These are phyloP conservation scores for Brassica carinata DNA, from an alignment of 345 rosid genomes.

Conservation along the genomic window DNA sequence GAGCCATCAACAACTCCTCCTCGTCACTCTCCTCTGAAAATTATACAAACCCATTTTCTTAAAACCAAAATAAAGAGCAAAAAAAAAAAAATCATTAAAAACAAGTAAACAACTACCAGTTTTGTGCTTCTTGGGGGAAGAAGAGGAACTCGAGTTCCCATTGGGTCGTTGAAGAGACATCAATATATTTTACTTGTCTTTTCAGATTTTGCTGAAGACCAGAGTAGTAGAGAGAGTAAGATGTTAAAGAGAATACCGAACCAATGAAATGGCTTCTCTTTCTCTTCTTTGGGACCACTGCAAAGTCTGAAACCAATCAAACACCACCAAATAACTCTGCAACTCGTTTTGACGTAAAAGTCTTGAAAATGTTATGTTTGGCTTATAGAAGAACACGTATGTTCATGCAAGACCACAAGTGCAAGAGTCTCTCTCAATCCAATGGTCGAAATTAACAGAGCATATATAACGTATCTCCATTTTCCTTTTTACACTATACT, in stretches of 20 bases:
- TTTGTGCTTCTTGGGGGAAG: constrained; percentile 32
- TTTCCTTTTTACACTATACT: background rate
- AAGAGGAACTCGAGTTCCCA: constrained; percentile 37
- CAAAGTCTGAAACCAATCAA: constrained; percentile 9
- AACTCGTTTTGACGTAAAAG: constrained; percentile 13
- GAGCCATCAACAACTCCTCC: constrained; percentile 70
- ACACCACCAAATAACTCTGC: constrained; percentile 3
- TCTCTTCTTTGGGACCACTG: constrained; percentile 27
- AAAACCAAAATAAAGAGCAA: background rate
- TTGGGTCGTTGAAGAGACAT: constrained; percentile 45
- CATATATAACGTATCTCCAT: background rate
- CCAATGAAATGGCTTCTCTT: background rate
- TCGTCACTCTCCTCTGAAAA: constrained; percentile 64
- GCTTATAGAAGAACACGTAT: constrained; percentile 39
- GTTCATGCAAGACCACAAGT: constrained; percentile 32
- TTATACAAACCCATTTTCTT: background rate
- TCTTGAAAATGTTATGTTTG: constrained; percentile 18
- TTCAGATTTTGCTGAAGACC: constrained; percentile 20
- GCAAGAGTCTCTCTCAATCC: constrained; percentile 18
- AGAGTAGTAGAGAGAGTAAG: constrained; percentile 7
- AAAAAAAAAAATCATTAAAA: background rate
- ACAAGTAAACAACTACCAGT: constrained; percentile 11
- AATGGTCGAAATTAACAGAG: constrained; percentile 15
- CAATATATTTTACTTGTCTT: constrained; percentile 1
- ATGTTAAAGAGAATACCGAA: constrained; percentile 23